A percentile compares a stretch with the other conserved stretches of the same genome.
Conservation (phyloP, 2,329 filamentous ascomycete genomes). For the Colletotrichum liaoningense region DNA sequence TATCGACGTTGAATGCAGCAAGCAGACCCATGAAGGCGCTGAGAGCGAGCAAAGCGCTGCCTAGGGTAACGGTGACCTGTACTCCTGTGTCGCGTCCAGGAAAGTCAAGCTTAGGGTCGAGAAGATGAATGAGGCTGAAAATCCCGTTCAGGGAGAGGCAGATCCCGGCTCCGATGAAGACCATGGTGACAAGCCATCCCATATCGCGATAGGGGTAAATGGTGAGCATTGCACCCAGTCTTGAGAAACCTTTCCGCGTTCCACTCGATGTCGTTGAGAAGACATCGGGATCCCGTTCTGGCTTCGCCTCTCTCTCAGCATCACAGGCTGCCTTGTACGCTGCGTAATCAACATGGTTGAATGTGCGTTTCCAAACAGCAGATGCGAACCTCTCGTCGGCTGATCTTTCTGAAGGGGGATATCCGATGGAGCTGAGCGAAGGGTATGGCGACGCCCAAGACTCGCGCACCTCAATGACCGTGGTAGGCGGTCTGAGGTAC, state of each 20-base stretch:
- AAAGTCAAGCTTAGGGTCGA: constrained; percentile 14
- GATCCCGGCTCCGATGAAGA: constrained; percentile 10
- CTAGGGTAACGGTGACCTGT: constrained; percentile 6
- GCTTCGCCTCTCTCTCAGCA: constrained; percentile 21
- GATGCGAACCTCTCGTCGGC: constrained; percentile 24
- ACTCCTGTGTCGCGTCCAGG: not conserved
- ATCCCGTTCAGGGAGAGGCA: constrained; percentile 22
- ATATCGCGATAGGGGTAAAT: constrained; percentile 32
- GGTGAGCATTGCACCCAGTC: constrained; percentile 27
- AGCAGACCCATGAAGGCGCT: constrained; percentile 21
- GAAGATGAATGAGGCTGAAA: constrained; percentile 12
- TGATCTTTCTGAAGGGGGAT: constrained; percentile 14
- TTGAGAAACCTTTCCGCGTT: constrained; percentile 1
- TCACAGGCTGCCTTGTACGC: constrained; percentile 32
- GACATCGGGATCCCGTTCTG: constrained; percentile 18
- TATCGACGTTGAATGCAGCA: constrained; percentile 30
- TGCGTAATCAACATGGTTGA: constrained; percentile 33
- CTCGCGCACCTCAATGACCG: not conserved
- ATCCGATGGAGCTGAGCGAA: constrained; percentile 30
- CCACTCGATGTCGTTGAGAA: not conserved
- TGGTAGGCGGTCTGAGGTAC: constrained; percentile 19
- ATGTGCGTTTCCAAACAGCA: constrained; percentile 25
- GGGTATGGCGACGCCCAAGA: constrained; percentile 25
- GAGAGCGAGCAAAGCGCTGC: constrained; percentile 16
- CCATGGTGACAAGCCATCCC: constrained; percentile 32